Base-by-base conservation (phyloP, 805 yeast genomes). In the Yarrowia sp. region DNA sequence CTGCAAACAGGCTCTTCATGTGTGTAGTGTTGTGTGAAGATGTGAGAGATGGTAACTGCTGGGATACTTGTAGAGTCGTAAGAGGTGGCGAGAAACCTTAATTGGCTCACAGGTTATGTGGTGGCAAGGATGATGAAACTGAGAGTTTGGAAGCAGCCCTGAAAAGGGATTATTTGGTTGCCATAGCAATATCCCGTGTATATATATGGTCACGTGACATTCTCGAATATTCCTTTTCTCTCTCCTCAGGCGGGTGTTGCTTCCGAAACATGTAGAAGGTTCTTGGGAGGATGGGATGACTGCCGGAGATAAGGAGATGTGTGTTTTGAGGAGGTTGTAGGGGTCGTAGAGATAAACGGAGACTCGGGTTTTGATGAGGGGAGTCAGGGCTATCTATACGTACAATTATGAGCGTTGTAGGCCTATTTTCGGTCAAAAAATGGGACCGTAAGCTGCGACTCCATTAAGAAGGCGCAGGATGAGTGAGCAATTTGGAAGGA, bases 221-320 rank as follows among this genome's bases (percentile, higher is more conserved):
- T 22, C 28, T 22, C 3, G 28, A 22, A 22, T 22, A 3, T 22
- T 22, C 28, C 28, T 5, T 22, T 22, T 22, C 5, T 22, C 5
- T 22, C 7, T n/a, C 15, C 42, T 13, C 17, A 38, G 7, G n/a
- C n/a, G 55, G 55, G 28, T 13, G 58, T 53, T 53, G 60, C 60
- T 53, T 53, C 60, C 45, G 60, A 53, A 53, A 28, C 45, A 39
- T 28, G 45, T 53, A 31, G 60, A 53, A 53, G 44, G 60, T 53
- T 53, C 60, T 22, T 7, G 31, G 7, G 13, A 14, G 17, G 7
- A n/a, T 18, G 44, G 38, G 35, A 43, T 51, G 58, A 51, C 58
- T n/a, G 57, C 39, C 36, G 57, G 42, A 18, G 57, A 35, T 35
- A 8, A 18, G 41, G 41, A 15, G 38, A n/a, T 11, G 44, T n/a